Base-by-base conservation (phyloP, 306 rosid species). In the Calophaca sinica region DNA sequence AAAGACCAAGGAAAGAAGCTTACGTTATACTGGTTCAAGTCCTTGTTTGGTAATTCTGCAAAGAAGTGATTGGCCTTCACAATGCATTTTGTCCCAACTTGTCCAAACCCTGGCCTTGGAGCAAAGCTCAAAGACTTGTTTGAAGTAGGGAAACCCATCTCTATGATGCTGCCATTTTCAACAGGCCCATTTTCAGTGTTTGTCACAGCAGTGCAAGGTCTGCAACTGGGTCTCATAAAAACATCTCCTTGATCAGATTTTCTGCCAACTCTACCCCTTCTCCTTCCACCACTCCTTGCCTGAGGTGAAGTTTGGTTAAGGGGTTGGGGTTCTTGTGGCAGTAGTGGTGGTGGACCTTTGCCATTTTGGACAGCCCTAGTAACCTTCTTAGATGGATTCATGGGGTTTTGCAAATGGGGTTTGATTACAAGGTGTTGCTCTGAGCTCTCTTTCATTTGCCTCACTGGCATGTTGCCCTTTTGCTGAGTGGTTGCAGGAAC, bases 31-130 rank as follows among this genome's bases (percentile, higher is more conserved):
- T 94, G 99, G 82, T 92, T 90, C 84, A 94, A 86, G 85, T 94
- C 97, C 84, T 94, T 94, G 87, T 94, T 93, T 13, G 99, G 99
- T 73, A 94, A 86, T 88, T 89, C 97, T 54, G 99, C 92, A 74
- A 92, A 90, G 89, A 94, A 94, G 82, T 94, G 99, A 87, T 94
- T 94, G 67, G 98, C 96, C 87, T 94, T 94, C 8, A 94, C 98
- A 72, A 92, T 77, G 84, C 97, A 92, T 77, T 85, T 94, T n/a
- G 91, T 84, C 78, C 99, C 99, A 82, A 80, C 87, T 82, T 92
- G 97, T 10, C 99, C 99, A 73, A 46, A 90, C 6, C 99, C 99
- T 55, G 99, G 99, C 68, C 99, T 86, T 6, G 80, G 91, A 33
- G 96, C 96, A 68, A 94, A 92, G 59, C 75, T 90, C 86, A 87